Percentiles rank a stretch among this genome's conserved stretches.
These are phyloP conservation scores for Fistulifera solaris DNA, from an alignment of 108 stramenopile genomes.

Conservation along the genomic window DNA sequence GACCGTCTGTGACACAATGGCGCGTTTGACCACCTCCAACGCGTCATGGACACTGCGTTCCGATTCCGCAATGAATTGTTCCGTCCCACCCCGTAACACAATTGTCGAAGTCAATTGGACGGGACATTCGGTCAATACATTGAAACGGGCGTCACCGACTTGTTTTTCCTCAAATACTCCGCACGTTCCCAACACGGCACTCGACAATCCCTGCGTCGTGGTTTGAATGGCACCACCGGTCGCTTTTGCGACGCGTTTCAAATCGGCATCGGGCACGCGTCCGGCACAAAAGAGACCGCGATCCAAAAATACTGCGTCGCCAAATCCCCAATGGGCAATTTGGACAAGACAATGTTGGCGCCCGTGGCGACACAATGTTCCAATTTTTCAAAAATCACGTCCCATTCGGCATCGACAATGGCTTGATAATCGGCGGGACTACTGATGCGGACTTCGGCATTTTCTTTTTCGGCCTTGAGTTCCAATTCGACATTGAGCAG, in stretches of 20 bases:
- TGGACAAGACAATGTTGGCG: constrained; percentile 95
- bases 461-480: constrained; percentile 98
- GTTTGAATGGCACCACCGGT: constrained; percentile 92
- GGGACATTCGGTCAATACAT: constrained; percentile 94
- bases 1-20: constrained; percentile 70
- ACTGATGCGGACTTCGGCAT: constrained; percentile 97
- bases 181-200: constrained; percentile 84
- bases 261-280: constrained; percentile 92
- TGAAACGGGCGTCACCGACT: constrained; percentile 96
- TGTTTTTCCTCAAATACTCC: constrained; percentile 91
- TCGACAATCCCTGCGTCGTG: constrained; percentile 69
- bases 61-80: constrained; percentile 98
- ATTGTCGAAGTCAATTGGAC: constrained; percentile 88
- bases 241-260: constrained; percentile 94
- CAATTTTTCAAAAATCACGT: constrained; percentile 98
- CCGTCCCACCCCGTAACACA: constrained; percentile 92
- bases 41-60: constrained; percentile 97
- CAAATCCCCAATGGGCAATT: constrained; percentile 97
- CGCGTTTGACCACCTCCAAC: constrained; percentile 94
- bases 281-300: constrained; percentile 95
- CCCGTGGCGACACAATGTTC: constrained; percentile 85
- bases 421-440: constrained; percentile 95
- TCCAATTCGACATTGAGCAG: constrained; percentile 98
- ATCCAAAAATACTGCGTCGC: constrained; percentile 99
- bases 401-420: constrained; percentile 99